phyloP scores from a whole-genome alignment of 352 stramenopile species.

The Phytophthora sp. region DNA sequence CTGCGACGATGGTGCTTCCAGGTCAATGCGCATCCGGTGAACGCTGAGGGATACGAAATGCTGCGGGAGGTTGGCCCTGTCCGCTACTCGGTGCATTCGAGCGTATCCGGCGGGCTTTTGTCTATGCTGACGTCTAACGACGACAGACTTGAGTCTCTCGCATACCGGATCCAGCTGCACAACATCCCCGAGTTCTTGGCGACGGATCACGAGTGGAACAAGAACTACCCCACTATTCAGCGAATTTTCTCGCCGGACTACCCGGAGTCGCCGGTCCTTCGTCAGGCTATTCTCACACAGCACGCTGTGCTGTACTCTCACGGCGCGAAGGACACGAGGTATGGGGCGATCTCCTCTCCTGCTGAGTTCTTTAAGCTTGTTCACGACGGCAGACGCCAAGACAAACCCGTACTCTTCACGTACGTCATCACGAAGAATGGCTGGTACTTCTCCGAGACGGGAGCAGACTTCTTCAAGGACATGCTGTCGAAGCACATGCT shows the following conservation, averaged over 20 bases:
- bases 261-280: conserved; percentile 34
- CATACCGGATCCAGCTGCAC: conserved; percentile 45
- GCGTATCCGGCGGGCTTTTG: conserved; percentile 39
- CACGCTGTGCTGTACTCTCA: conserved; percentile 49
- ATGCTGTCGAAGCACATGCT: conserved; percentile 58
- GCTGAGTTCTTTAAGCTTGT: conserved; percentile 50
- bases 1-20: neutral
- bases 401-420: conserved; percentile 45
- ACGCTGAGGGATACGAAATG: neutral
- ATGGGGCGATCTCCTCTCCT: conserved; percentile 26
- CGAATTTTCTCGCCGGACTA: conserved; percentile 44
- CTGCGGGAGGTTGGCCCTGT: conserved; percentile 40
- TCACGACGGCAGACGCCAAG: conserved; percentile 33
- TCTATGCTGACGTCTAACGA: conserved; percentile 39
- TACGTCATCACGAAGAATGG: conserved; percentile 48
- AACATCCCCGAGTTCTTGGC: conserved; percentile 40
- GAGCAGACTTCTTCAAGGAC: conserved; percentile 49
- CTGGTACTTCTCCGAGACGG: conserved; percentile 54
- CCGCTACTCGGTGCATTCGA: conserved; percentile 47
- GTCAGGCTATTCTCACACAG: conserved; percentile 43
- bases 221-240: conserved; percentile 43
- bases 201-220: conserved; percentile 48
- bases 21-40: conserved; percentile 33
- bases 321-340: conserved; percentile 32
- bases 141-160: conserved; percentile 36